These are phyloP conservation scores for Mycena filopes DNA, from an alignment of 768 basidiomycete genomes.

Conservation along the genomic window DNA sequence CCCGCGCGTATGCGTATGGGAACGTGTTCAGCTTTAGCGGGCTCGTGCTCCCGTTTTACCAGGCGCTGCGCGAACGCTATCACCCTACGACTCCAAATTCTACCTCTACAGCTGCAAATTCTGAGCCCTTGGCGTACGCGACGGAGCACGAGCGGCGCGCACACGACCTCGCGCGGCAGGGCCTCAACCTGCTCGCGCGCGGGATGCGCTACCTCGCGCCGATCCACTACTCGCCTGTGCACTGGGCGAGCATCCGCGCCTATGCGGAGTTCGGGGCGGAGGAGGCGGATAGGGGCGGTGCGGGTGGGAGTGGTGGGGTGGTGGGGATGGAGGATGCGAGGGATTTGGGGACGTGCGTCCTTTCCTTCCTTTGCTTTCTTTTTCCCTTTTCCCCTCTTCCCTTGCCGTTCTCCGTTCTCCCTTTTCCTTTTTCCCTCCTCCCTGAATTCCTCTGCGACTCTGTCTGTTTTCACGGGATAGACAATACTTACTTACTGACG, in stretches of 20 bases:
- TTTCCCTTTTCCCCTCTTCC: too few species aligned
- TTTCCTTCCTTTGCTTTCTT: neutral
- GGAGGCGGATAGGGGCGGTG: constrained; percentile 9
- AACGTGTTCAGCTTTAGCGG: neutral
- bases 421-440: too few species aligned
- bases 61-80: too few species aligned
- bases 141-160: constrained; percentile 12
- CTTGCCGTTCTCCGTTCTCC: too few species aligned
- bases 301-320: neutral
- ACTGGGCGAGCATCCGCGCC: neutral
- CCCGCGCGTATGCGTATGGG: neutral
- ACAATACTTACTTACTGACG: too few species aligned
- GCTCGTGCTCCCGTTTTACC: constrained; percentile 10
- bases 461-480: too few species aligned
- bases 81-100: too few species aligned
- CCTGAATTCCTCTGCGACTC: too few species aligned
- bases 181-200: constrained; percentile 3
- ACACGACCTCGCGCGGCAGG: constrained; percentile 12
- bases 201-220: constrained; percentile 7
- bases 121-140: neutral
- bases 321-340: neutral
- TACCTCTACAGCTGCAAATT: neutral
- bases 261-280: constrained; percentile 14
- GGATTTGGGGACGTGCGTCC: neutral
- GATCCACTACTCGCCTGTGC: constrained; percentile 12